A percentile compares a stretch with the other conserved stretches of the same genome.
Conservation (phyloP, 2,329 filamentous ascomycete genomes). For the Arthrocladium fulminans region DNA sequence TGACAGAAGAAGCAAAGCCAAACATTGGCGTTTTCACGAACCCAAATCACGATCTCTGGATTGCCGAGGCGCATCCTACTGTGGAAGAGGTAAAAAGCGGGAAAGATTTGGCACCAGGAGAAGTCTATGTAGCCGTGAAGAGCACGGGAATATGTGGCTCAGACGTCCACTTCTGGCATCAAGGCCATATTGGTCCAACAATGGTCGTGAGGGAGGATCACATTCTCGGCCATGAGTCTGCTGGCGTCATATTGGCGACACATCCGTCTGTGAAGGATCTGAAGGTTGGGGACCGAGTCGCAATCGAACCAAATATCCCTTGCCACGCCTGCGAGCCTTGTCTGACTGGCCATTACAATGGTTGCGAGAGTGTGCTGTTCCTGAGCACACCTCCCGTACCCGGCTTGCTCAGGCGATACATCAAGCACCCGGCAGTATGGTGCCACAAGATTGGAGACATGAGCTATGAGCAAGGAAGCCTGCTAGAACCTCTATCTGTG, state of each 20-base stretch:
- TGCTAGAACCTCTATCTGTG: constrained; percentile 84
- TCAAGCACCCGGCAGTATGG: constrained; percentile 90
- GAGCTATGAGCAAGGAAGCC: constrained; percentile 81
- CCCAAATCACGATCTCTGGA: constrained; percentile 47
- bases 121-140: constrained; percentile 77
- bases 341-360: constrained; percentile 88
- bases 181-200: constrained; percentile 92
- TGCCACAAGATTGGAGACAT: constrained; percentile 93
- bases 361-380: constrained; percentile 78
- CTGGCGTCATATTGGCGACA: constrained; percentile 65
- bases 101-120: constrained; percentile 62
- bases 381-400: constrained; percentile 83
- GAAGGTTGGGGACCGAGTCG: constrained; percentile 80
- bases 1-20: constrained; percentile 3
- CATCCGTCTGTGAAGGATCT: constrained; percentile 66
- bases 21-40: constrained; percentile 3
- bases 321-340: constrained; percentile 87
- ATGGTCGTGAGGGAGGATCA: constrained; percentile 62
- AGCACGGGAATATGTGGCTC: constrained; percentile 96
- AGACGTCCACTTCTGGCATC: constrained; percentile 96
- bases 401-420: constrained; percentile 79
- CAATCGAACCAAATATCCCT: constrained; percentile 88
- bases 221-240: constrained; percentile 81
- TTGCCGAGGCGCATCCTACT: constrained; percentile 69
- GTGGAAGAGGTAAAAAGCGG: constrained; percentile 64